phyloP scores from a whole-genome alignment of 495 filamentous ascomycete species.

The Extremus antarcticus region DNA sequence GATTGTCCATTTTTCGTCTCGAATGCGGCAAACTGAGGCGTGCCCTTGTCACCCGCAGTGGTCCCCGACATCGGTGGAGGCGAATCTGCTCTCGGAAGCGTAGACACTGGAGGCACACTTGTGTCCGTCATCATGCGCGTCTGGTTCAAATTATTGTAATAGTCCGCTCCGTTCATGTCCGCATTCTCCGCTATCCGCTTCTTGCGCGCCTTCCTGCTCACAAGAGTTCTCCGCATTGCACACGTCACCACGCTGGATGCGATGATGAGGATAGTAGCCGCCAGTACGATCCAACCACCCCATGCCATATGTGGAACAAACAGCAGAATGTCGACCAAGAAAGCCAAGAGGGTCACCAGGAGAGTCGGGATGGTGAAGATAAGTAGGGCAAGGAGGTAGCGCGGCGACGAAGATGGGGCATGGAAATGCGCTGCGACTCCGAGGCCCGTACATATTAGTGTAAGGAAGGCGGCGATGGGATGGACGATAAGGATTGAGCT shows the following conservation, averaged over 20 bases:
- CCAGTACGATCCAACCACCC: conserved; percentile 92
- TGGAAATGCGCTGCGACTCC: conserved; percentile 78
- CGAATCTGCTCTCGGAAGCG: conserved; percentile 34
- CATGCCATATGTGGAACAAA: conserved; percentile 90
- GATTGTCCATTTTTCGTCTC: conserved; percentile 40
- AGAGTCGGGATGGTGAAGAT: conserved; percentile 79
- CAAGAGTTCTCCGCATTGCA: conserved; percentile 91
- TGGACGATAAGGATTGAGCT: conserved; percentile 87
- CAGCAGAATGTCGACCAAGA: conserved; percentile 88
- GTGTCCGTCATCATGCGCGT: conserved; percentile 31
- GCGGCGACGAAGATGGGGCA: conserved; percentile 80
- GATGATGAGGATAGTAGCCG: conserved; percentile 76
- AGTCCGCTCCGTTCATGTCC: conserved; percentile 90
- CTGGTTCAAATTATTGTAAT: conserved; percentile 62
- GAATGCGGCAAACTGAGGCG: conserved; percentile 67
- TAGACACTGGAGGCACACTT: conserved; percentile 22
- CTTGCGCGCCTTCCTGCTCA: conserved; percentile 82
- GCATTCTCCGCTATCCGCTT: conserved; percentile 85
- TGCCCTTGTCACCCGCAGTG: conserved; percentile 17
- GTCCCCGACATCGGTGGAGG: conserved; percentile 41
- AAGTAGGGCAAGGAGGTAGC: conserved; percentile 72
- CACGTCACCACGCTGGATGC: conserved; percentile 79
- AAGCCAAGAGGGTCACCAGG: conserved; percentile 72
- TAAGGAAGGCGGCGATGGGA: conserved; percentile 78
- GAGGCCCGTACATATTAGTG: conserved; percentile 70